Percentiles rank a stretch among this genome's conserved stretches.
phyloP scores from a whole-genome alignment of 192 early-diverging fungal genomes.

The Obelidium mucronatum region DNA sequence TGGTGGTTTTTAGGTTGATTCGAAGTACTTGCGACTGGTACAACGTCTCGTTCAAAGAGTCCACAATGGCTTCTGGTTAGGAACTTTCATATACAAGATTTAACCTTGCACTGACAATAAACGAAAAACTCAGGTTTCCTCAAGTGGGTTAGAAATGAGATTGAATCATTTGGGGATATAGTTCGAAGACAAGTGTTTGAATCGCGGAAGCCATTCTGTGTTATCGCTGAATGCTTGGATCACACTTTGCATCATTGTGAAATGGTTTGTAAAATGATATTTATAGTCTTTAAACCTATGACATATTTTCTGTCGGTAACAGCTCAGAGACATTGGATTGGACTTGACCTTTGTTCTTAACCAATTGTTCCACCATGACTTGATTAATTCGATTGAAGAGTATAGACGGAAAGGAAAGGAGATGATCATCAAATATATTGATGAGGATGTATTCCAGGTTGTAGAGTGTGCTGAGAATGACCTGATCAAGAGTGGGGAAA shows the following conservation, averaged over 20 bases:
- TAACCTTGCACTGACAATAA: background rate
- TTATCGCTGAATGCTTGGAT: constrained; percentile 85
- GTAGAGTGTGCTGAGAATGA: constrained; percentile 15
- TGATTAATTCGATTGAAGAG: constrained; percentile 71
- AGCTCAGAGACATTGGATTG: constrained; percentile 85
- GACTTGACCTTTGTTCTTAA: constrained; percentile 87
- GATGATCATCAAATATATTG: constrained; percentile 68
- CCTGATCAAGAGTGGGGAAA: background rate
- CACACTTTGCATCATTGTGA: constrained; percentile 79
- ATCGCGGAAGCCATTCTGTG: constrained; percentile 73
- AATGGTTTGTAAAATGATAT: constrained; percentile 54
- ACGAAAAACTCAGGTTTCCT: constrained; percentile 70
- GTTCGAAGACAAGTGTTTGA: constrained; percentile 93
- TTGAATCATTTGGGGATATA: constrained; percentile 82
- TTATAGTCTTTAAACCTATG: background rate
- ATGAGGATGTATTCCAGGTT: constrained; percentile 69
- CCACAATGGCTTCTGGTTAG: constrained; percentile 85
- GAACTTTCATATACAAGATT: background rate
- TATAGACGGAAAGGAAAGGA: constrained; percentile 72
- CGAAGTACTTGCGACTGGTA: constrained; percentile 98
- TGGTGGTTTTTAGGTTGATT: constrained; percentile 85
- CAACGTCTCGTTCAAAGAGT: constrained; percentile 83
- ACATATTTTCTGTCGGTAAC: background rate
- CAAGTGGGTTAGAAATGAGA: constrained; percentile 89
- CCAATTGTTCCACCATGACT: constrained; percentile 77